phyloP scores from a whole-genome alignment of 2,329 filamentous ascomycete genomes.

The Truncatella angustata region DNA sequence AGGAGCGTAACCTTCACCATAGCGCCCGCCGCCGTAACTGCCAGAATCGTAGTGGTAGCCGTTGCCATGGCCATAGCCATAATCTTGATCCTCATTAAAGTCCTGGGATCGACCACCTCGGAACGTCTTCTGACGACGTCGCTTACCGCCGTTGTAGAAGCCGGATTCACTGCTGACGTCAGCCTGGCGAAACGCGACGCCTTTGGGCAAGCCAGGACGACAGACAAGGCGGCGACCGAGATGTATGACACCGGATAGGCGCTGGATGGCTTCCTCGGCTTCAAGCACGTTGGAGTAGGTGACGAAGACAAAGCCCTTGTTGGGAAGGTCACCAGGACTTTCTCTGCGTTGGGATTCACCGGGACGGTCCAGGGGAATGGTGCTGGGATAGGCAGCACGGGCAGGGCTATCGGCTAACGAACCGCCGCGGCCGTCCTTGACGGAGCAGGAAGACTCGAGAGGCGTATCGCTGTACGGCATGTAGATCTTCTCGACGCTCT shows the following conservation, averaged over 20 bases:
- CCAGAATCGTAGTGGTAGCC: no score
- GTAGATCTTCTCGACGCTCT: slow-evolving; percentile 9
- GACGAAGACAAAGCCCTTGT: slow-evolving; percentile 11
- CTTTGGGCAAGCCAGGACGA: slow-evolving; percentile 10
- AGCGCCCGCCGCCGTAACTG: neutral
- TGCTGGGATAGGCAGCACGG: neutral
- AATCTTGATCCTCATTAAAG: neutral
- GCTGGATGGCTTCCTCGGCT: neutral
- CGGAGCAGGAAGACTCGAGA: neutral
- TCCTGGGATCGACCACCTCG: neutral
- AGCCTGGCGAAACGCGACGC: neutral
- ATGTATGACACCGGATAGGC: neutral
- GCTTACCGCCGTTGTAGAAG: neutral
- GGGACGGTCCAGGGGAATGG: neutral
- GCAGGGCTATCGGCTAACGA: neutral
- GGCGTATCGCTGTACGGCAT: neutral
- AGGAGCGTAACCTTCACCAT: neutral
- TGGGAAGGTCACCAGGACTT: neutral
- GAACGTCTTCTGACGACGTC: neutral
- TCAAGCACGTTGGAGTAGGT: slow-evolving; percentile 1
- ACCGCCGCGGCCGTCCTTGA: neutral
- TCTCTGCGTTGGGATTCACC: neutral
- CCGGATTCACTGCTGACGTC: neutral
- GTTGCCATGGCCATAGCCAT: neutral
- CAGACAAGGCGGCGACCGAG: slow-evolving; percentile 7